Evolutionary conservation across 1,284 basidiomycete genomes (phyloP).

Genomic region (Trichosporon sp.): DNA sequence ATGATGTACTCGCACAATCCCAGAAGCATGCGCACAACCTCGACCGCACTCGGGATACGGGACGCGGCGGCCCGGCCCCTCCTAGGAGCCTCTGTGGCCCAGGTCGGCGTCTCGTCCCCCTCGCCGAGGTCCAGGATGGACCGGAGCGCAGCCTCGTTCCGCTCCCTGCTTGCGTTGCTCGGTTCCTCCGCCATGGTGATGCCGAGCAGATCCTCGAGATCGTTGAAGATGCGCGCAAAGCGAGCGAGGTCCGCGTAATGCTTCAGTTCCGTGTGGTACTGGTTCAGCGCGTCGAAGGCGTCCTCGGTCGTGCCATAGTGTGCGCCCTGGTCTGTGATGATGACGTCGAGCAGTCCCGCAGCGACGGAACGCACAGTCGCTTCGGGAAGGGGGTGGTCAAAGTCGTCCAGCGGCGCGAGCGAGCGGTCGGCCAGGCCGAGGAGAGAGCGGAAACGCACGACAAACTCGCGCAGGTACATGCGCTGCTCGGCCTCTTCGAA

Average conservation of each 20-base stretch:
- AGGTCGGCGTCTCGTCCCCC: slow-evolving; percentile 37
- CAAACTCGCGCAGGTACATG: slow-evolving; percentile 50
- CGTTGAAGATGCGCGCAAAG: slow-evolving; percentile 42
- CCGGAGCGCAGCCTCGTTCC: slow-evolving; percentile 38
- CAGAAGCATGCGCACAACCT: slow-evolving; percentile 51
- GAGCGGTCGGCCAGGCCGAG: slow-evolving; percentile 46
- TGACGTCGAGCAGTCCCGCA: slow-evolving; percentile 44
- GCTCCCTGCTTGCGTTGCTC: slow-evolving; percentile 23
- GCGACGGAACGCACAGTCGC: slow-evolving; percentile 44
- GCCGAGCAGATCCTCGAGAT: slow-evolving; percentile 32
- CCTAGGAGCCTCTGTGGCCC: slow-evolving; percentile 41
- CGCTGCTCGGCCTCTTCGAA: slow-evolving; percentile 44
- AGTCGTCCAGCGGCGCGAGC: slow-evolving; percentile 48
- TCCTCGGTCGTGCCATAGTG: neutral
- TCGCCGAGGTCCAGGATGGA: slow-evolving; percentile 41
- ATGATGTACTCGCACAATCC: slow-evolving; percentile 39
- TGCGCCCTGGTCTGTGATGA: slow-evolving; percentile 29
- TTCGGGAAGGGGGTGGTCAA: slow-evolving; percentile 50
- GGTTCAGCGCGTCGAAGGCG: slow-evolving; percentile 4
- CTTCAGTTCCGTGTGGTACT: slow-evolving; percentile 47
- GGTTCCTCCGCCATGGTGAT: slow-evolving; percentile 34
- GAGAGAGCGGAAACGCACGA: slow-evolving; percentile 42
- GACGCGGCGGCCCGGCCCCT: slow-evolving; percentile 40
- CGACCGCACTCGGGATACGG: slow-evolving; percentile 40
- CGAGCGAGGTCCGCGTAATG: slow-evolving; percentile 51